phyloP scores from a whole-genome alignment of 257 asterid species.

The Ocimum tenuiflorum region DNA sequence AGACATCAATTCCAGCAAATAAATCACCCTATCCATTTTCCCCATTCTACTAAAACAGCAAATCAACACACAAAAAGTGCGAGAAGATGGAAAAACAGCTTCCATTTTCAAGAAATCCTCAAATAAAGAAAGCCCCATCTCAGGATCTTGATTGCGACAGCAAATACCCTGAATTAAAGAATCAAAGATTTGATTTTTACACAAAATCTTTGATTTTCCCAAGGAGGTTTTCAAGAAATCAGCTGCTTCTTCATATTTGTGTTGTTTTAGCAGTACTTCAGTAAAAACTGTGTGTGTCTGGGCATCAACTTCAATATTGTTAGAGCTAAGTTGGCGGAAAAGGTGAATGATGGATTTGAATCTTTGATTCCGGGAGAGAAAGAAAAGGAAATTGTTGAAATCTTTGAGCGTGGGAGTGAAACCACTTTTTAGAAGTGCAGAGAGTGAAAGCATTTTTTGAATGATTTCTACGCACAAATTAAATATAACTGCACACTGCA shows the following conservation, averaged over 20 bases:
- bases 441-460: constrained; percentile 32
- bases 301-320: constrained; percentile 33
- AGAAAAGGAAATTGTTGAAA: constrained; percentile 46
- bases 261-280: constrained; percentile 44
- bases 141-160: constrained; percentile 40
- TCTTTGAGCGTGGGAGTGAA: constrained; percentile 48
- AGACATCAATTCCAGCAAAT: constrained; percentile 53
- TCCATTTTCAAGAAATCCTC: constrained; percentile 30
- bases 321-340: constrained; percentile 47
- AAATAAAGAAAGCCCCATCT: constrained; percentile 40
- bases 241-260: constrained; percentile 46
- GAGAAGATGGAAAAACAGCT: constrained; percentile 53
- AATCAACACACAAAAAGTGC: constrained; percentile 45
- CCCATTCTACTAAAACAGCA: constrained; percentile 43
- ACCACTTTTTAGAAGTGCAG: constrained; percentile 54
- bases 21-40: constrained; percentile 53
- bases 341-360: constrained; percentile 41
- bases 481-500: not conserved
- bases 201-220: constrained; percentile 25
- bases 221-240: constrained; percentile 33
- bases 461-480: not conserved
- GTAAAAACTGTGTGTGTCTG: constrained; percentile 35
- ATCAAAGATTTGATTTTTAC: constrained; percentile 41
- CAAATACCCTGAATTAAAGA: constrained; percentile 52
- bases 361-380: constrained; percentile 37